Base-by-base conservation (phyloP, 2,329 filamentous ascomycete species). In the Hortaea werneckii region DNA sequence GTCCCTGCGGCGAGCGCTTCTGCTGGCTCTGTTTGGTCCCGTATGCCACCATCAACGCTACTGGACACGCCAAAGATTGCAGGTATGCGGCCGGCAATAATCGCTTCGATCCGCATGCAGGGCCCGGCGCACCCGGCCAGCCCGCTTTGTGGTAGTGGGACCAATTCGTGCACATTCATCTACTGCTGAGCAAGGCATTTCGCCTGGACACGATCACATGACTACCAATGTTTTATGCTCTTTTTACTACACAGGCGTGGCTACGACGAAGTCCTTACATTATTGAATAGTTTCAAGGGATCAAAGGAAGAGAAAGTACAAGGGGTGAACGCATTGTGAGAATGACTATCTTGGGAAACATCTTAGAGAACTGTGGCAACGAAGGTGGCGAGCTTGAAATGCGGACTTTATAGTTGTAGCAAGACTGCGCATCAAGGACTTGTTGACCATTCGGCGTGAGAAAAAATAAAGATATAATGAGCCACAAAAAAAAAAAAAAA, bases 51-150 rank as follows among this genome's bases (percentile, higher is more conserved):
- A 46, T 48, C 34, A 32, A 46, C 28, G 27, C 6, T 7, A 32
- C 9, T n/a, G 47, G 45, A 6, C 50, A 50, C 35, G 35, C 8
- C 5, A 29, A 43, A 28, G 43, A 41, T 9, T 52, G 50, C 41
- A n/a, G 28, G 29, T 52, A 52, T 40, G 44, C 50, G 11, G 4
- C 5, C 7, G 20, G 20, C 4, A 13, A 28, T 7, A 47, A 47
- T 8, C 37, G 27, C 11, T 41, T 46, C 32, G 50, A 52, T 45
- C 50, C 50, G 12, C 49, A 51, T 29, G 42, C 37, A 7, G 39
- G 26, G 29, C 39, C 13, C 1, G 6, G 12, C 8, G 44, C 43
- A 38, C 37, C 38, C 5, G 13, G 12, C n/a, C 13, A 44, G 29
- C 34, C 32, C 5, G 29, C 10, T 5, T 32, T 42, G 32, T 35